Conservation (phyloP, 331 rosid species). For the Rhamnella rubrinervis region DNA sequence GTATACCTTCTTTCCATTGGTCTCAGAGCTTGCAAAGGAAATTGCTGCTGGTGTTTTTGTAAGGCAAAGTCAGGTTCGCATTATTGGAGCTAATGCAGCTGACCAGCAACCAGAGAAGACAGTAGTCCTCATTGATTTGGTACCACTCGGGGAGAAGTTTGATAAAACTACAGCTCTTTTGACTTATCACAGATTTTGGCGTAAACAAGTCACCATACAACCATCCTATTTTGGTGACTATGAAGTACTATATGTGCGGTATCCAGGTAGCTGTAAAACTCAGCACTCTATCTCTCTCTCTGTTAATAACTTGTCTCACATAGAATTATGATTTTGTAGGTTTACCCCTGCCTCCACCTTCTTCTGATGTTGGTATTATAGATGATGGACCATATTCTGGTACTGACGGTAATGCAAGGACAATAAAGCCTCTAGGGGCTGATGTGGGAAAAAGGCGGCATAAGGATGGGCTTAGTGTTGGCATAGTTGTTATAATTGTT, state of each 20-base stretch:
- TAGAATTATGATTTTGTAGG: constrained; percentile 43
- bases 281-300: constrained; percentile 5
- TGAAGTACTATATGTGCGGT: constrained; percentile 81
- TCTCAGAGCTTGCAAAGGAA: constrained; percentile 83
- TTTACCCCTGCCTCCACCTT: constrained; percentile 86
- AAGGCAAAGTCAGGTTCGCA: constrained; percentile 88
- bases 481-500: constrained; percentile 58
- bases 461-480: constrained; percentile 50
- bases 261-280: constrained; percentile 59
- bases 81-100: constrained; percentile 90
- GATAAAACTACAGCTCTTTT: constrained; percentile 74
- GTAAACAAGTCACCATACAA: constrained; percentile 58
- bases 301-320: constrained; percentile 16
- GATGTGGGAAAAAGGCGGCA: constrained; percentile 52
- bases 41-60: constrained; percentile 62
- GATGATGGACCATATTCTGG: constrained; percentile 64
- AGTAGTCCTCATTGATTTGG: constrained; percentile 73
- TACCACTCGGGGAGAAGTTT: constrained; percentile 73
- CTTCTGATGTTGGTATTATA: constrained; percentile 43
- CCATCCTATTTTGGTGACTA: constrained; percentile 75
- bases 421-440: constrained; percentile 81
- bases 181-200: constrained; percentile 79
- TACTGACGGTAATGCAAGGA: constrained; percentile 44
- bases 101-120: constrained; percentile 74
- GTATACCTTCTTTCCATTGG: constrained; percentile 91